Conservation (phyloP, 176 grass and related monocot genomes). For the Zoysia pacifica region DNA sequence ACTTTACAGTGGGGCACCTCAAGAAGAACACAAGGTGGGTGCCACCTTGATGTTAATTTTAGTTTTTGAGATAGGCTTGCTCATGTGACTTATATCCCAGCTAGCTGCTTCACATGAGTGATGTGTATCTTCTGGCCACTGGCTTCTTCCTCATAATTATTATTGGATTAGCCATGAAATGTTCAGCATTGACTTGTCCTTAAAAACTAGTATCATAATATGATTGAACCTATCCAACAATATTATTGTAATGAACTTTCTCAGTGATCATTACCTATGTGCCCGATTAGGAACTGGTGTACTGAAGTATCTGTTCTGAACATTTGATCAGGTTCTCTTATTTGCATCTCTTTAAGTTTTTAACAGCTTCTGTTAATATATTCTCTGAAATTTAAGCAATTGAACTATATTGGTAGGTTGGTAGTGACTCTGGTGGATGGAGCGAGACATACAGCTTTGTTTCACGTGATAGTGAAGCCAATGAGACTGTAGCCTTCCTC, state of each 20-base stretch:
- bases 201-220: background rate
- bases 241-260: background rate
- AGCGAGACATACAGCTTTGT: constrained; percentile 74
- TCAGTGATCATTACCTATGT: background rate
- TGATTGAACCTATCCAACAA: background rate
- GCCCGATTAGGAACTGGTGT: background rate
- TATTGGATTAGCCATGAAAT: background rate
- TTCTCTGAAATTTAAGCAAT: constrained; percentile 12
- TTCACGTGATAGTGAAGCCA: constrained; percentile 76
- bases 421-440: constrained; percentile 81
- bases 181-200: background rate
- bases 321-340: background rate
- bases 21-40: too few species aligned
- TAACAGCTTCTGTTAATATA: background rate
- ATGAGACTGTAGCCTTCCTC: constrained; percentile 79
- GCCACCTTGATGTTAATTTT: background rate
- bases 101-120: background rate
- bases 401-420: constrained; percentile 59
- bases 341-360: background rate
- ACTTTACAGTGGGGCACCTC: background rate
- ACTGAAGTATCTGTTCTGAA: background rate
- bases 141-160: background rate
- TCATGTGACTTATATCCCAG: background rate
- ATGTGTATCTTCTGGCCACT: background rate
- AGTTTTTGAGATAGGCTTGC: background rate